Evolutionary conservation across 2,329 filamentous ascomycete species (phyloP).

Genomic region (Pseudogymnoascus sp.): DNA sequence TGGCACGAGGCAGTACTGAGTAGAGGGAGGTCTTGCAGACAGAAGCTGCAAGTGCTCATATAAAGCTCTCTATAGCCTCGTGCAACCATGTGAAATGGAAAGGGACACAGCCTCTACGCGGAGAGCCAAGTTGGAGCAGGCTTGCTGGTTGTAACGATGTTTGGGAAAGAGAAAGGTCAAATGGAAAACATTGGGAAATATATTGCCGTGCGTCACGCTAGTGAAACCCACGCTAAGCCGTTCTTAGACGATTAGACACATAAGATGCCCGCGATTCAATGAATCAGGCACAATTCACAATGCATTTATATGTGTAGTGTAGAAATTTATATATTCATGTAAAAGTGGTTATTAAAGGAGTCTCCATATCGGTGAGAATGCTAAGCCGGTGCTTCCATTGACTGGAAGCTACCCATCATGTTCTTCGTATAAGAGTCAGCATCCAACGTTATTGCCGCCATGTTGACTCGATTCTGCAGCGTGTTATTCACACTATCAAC

Average conservation of each 20-base stretch:
- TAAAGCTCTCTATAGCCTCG: not conserved
- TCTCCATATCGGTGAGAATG: not conserved
- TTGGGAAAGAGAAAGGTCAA: conserved; percentile 5
- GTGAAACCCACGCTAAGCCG: not conserved
- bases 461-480: conserved; percentile 55
- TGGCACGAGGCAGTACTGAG: not conserved
- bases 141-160: not conserved
- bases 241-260: not conserved
- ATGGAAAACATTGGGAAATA: conserved; percentile 4
- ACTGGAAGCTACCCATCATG: conserved; percentile 25
- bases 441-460: conserved; percentile 52
- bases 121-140: not conserved
- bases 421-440: conserved; percentile 54
- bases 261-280: not conserved
- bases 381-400: not conserved
- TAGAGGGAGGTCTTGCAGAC: not conserved
- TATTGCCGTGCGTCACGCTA: conserved; percentile 2
- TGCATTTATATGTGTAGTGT: not conserved
- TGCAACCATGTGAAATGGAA: not conserved
- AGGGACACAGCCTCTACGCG: not conserved
- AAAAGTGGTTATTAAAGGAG: not conserved
- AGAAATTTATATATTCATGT: not conserved
- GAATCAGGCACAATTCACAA: not conserved
- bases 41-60: not conserved
- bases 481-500: conserved; percentile 63